phyloP scores from a whole-genome alignment of 2,329 filamentous ascomycete genomes.

The Pestalotiopsis sp. region DNA sequence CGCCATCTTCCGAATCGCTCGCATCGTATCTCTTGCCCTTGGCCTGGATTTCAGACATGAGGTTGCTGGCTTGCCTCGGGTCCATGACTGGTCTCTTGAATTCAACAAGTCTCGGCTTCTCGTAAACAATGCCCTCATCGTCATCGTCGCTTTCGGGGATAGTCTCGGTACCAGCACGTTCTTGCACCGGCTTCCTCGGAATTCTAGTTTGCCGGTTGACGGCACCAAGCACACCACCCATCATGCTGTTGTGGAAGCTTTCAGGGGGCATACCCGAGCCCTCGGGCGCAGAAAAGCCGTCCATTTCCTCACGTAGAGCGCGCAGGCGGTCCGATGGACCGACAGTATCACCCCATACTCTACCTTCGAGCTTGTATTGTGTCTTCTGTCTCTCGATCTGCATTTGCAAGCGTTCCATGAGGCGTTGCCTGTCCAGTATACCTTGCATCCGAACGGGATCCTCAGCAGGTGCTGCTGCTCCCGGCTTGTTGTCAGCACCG shows the following conservation, averaged over 20 bases:
- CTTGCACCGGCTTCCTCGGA: conserved; percentile 55
- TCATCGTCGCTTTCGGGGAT: conserved; percentile 40
- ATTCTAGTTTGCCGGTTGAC: conserved; percentile 65
- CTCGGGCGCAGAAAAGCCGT: conserved; percentile 57
- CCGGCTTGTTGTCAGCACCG: conserved; percentile 51
- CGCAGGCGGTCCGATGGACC: conserved; percentile 91
- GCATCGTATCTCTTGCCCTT: conserved; percentile 75
- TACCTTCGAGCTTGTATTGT: conserved; percentile 94
- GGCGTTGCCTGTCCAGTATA: conserved; percentile 86
- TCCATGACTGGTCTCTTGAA: conserved; percentile 71
- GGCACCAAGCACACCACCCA: conserved; percentile 72
- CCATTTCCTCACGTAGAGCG: conserved; percentile 94
- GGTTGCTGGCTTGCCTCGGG: conserved; percentile 68
- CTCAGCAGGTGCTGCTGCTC: conserved; percentile 48
- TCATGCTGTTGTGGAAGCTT: conserved; percentile 70
- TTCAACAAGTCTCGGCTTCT: conserved; percentile 79
- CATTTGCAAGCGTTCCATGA: conserved; percentile 93
- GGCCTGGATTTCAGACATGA: conserved; percentile 70
- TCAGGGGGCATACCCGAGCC: conserved; percentile 55
- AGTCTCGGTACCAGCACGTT: conserved; percentile 26
- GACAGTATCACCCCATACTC: conserved; percentile 79
- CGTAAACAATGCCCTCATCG: conserved; percentile 68
- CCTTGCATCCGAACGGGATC: conserved; percentile 83
- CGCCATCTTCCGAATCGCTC: conserved; percentile 72
- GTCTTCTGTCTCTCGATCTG: conserved; percentile 97